Conservation (phyloP, 2,329 filamentous ascomycete genomes). For the Pseudogymnoascus sp. region DNA sequence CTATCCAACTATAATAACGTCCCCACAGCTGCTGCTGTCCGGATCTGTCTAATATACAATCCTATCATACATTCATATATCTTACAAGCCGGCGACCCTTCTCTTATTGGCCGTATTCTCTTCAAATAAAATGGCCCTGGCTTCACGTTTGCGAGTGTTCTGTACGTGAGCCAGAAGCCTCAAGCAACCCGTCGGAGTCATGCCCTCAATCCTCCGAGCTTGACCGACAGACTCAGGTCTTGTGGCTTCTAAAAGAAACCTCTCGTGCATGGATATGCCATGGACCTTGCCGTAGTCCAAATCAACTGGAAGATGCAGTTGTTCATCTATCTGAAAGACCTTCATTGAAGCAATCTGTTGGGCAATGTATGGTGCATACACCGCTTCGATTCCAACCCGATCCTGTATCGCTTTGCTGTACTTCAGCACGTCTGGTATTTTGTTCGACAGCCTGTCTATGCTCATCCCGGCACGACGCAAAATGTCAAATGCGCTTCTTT, state of each 20-base stretch:
- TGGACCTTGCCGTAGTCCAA: conserved; percentile 68
- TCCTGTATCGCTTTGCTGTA: conserved; percentile 54
- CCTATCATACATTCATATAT: neutral
- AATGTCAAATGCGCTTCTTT: conserved; percentile 71
- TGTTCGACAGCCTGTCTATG: conserved; percentile 48
- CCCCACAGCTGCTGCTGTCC: neutral
- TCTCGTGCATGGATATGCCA: conserved; percentile 76
- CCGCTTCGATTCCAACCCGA: conserved; percentile 72
- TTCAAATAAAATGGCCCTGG: neutral
- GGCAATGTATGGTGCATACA: conserved; percentile 79
- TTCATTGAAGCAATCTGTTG: conserved; percentile 61
- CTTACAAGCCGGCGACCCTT: neutral
- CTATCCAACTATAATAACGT: neutral
- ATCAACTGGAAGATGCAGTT: conserved; percentile 61
- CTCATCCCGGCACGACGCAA: conserved; percentile 59
- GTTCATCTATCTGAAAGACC: conserved; percentile 69
- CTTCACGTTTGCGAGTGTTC: conserved; percentile 1
- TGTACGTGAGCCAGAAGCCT: conserved; percentile 55
- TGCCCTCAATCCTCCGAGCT: conserved; percentile 78
- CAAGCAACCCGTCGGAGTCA: conserved; percentile 54
- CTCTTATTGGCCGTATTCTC: neutral
- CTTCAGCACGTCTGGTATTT: conserved; percentile 49
- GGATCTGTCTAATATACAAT: neutral
- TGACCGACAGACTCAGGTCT: conserved; percentile 82
- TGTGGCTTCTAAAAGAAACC: conserved; percentile 59